These are phyloP conservation scores for Casuarina equisetifolia DNA, from an alignment of 306 rosid genomes.

Conservation along the genomic window DNA sequence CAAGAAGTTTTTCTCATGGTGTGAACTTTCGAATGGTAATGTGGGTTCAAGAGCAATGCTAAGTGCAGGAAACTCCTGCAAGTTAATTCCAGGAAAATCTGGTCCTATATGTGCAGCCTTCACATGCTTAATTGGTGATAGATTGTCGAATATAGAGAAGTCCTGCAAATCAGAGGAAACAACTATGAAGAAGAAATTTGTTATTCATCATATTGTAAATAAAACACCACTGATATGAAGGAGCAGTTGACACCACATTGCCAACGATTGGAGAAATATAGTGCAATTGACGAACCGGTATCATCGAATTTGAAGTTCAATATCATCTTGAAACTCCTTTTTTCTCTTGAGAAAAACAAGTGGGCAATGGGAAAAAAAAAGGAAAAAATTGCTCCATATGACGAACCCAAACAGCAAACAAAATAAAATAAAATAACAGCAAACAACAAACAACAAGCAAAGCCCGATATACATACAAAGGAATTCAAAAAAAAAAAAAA, in stretches of 20 bases:
- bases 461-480: neutral
- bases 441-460: neutral
- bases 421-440: too few species aligned
- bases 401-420: neutral
- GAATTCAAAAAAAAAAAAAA: neutral
- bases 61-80: conserved; percentile 35
- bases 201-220: neutral
- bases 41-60: conserved; percentile 49
- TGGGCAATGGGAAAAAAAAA: neutral
- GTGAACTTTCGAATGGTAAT: conserved; percentile 47
- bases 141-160: conserved; percentile 37
- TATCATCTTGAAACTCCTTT: neutral
- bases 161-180: conserved; percentile 45
- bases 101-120: conserved; percentile 3
- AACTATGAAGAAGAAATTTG: neutral
- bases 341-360: neutral
- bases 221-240: conserved; percentile 1
- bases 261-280: too few species aligned
- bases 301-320: neutral
- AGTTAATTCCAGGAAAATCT: too few species aligned
- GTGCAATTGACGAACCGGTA: too few species aligned
- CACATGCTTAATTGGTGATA: conserved; percentile 50
- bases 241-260: neutral
- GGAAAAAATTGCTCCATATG: neutral
- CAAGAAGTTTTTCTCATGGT: conserved; percentile 29